These are phyloP conservation scores for Pyrenochaeta sp. DNA, from an alignment of 2,329 filamentous ascomycete genomes.

Conservation along the genomic window DNA sequence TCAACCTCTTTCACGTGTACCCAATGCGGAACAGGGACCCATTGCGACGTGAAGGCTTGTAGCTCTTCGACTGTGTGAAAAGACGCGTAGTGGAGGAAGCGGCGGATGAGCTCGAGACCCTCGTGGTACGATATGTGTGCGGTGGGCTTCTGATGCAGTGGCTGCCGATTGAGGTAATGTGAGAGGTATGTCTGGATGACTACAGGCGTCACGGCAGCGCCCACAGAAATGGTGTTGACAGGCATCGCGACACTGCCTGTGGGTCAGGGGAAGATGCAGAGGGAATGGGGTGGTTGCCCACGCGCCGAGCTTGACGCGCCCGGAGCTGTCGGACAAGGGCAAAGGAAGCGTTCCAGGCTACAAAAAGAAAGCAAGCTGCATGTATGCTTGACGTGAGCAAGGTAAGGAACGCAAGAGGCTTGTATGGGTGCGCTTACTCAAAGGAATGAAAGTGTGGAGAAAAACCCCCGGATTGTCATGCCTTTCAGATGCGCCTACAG, in stretches of 20 bases:
- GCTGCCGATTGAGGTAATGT: constrained; percentile 87
- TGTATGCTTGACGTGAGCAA: no score
- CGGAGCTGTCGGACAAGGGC: neutral
- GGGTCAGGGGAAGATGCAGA: constrained; percentile 12
- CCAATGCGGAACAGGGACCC: constrained; percentile 90
- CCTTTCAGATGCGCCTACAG: no score
- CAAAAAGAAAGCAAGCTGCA: no score
- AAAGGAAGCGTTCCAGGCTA: no score
- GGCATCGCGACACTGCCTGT: constrained; percentile 55
- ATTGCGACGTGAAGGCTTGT: constrained; percentile 89
- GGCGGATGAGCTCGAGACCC: constrained; percentile 84
- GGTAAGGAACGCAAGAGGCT: no score
- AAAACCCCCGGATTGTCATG: no score
- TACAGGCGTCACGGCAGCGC: constrained; percentile 84
- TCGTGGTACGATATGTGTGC: constrained; percentile 94
- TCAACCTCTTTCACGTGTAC: constrained; percentile 76
- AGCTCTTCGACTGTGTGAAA: constrained; percentile 92
- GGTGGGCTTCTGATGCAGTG: constrained; percentile 79
- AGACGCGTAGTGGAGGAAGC: constrained; percentile 85
- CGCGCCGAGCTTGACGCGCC: neutral
- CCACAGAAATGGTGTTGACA: constrained; percentile 82
- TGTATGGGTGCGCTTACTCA: no score
- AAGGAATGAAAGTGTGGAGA: no score
- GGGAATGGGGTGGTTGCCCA: constrained; percentile 10
- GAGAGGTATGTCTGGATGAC: constrained; percentile 86